These are phyloP conservation scores for Podospora anserina DNA, from an alignment of 495 filamentous ascomycete genomes.

Conservation along the genomic window DNA sequence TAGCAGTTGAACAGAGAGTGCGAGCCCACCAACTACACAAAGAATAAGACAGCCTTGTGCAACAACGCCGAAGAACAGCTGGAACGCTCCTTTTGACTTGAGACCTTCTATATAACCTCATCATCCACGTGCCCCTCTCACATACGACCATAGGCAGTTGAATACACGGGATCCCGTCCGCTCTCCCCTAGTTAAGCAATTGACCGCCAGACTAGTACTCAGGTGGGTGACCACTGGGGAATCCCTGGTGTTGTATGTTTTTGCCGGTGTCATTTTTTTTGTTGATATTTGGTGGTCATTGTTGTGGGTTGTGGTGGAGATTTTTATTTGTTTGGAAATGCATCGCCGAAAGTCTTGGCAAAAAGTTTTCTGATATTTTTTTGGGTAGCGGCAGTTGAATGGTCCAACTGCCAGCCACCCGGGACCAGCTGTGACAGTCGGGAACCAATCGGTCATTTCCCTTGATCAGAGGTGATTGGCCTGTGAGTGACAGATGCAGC, in stretches of 20 bases:
- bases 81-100: no score
- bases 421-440: not conserved
- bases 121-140: not conserved
- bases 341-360: not conserved
- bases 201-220: constrained; percentile 20
- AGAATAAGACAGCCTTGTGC: no score
- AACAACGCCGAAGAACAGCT: no score
- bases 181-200: constrained; percentile 45
- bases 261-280: not conserved
- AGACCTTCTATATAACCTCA: no score
- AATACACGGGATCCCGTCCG: constrained; percentile 50
- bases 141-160: constrained; percentile 26
- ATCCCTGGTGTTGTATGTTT: not conserved
- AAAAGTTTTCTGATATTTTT: not conserved
- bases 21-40: no score
- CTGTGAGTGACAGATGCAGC: not conserved
- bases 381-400: not conserved
- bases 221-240: constrained; percentile 4
- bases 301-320: not conserved
- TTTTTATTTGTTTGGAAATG: not conserved
- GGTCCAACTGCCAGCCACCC: not conserved
- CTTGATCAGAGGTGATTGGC: not conserved
- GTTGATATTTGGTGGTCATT: not conserved
- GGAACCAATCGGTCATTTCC: constrained; percentile 5
- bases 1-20: no score